Evolutionary conservation across 1,139 yeast genomes (phyloP), one percentile per base, ranked within the genome.

Genomic region (Kurtzmaniella quercitrusa): DNA sequence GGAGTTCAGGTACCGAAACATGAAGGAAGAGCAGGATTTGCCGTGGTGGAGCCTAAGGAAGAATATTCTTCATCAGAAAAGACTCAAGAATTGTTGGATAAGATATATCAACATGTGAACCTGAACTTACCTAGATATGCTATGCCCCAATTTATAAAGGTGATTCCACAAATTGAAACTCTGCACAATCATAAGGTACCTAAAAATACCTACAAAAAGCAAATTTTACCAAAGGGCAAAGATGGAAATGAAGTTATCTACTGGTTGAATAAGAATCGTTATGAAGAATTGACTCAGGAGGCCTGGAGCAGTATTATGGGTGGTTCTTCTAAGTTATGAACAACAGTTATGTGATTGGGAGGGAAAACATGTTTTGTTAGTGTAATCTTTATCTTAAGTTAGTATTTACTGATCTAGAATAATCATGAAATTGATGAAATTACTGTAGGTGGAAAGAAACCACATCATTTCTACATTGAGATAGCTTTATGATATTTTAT

Each of bases 1-100:
- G 98, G 98, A 17, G 90, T 90, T 15, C 73, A 76, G 55, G 85
- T 93, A 17, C 95, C 95, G 8, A 76, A 82, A 46, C 95, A 90
- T 58, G 98, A 91, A 64, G 98, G 98, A 41, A 77, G 97, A 55
- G 96, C 97, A 10, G 98, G 98, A 0, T 88, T 70, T 61, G 96
- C 95, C 0, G 85, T 89, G 3, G 60, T 90, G 17, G 84, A 84
- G 56, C 77, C 83, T 2, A 57, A 60, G 15, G 73, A 72, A 10
- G 66, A 62, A 3, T 58, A 59, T 34, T 42, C 46, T 6, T 65
- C 59, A 7, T 52, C 58, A 3, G 46, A 49, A 2, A 53, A 54
- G 19, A 57, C 61, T 37, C 42, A 52, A 2, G 73, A 69, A 23
- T 58, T 70, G 8, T 65, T 70, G 46, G 58, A 57, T 16, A 59